Evolutionary conservation across 2,329 filamentous ascomycete species (phyloP).

Genomic region (Simplicillium sp.): DNA sequence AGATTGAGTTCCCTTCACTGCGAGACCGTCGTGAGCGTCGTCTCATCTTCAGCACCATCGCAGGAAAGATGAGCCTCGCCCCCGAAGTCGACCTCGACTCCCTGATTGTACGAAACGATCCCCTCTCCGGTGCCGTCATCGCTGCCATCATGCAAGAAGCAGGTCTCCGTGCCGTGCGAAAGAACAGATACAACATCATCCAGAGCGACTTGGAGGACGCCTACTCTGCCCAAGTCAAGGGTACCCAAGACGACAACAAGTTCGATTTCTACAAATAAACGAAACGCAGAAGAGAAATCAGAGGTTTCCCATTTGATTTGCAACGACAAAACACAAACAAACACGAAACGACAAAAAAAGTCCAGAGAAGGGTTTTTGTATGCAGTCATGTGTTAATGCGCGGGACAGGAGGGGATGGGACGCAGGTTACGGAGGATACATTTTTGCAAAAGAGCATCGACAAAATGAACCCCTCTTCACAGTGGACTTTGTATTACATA

Average conservation of each 20-base stretch:
- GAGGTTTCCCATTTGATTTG: not conserved
- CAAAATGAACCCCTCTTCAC: no score
- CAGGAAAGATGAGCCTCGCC: slow-evolving; percentile 90
- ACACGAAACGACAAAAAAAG: slow-evolving; percentile 3
- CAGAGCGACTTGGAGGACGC: slow-evolving; percentile 94
- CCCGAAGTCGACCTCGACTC: slow-evolving; percentile 95
- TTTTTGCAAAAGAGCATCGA: no score
- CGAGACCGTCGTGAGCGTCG: slow-evolving; percentile 89
- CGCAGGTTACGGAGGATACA: no score
- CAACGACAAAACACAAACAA: slow-evolving; percentile 1
- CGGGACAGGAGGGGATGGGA: no score
- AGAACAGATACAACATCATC: slow-evolving; percentile 99
- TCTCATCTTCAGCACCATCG: slow-evolving; percentile 96
- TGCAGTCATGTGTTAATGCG: no score
- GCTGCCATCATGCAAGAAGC: slow-evolving; percentile 99
- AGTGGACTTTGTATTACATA: slow-evolving; percentile 4
- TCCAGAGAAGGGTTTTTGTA: no score
- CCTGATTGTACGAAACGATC: slow-evolving; percentile 93
- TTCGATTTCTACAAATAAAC: slow-evolving; percentile 87
- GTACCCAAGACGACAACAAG: slow-evolving; percentile 53
- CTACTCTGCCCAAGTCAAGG: slow-evolving; percentile 95
- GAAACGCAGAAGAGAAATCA: not conserved
- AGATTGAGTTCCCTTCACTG: slow-evolving; percentile 97
- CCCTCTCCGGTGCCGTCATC: slow-evolving; percentile 88
- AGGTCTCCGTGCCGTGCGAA: slow-evolving; percentile 83